Percentiles rank a stretch among this genome's conserved stretches.
Conservation (phyloP, 139 green algal genomes). For the Gonium pectorale region DNA sequence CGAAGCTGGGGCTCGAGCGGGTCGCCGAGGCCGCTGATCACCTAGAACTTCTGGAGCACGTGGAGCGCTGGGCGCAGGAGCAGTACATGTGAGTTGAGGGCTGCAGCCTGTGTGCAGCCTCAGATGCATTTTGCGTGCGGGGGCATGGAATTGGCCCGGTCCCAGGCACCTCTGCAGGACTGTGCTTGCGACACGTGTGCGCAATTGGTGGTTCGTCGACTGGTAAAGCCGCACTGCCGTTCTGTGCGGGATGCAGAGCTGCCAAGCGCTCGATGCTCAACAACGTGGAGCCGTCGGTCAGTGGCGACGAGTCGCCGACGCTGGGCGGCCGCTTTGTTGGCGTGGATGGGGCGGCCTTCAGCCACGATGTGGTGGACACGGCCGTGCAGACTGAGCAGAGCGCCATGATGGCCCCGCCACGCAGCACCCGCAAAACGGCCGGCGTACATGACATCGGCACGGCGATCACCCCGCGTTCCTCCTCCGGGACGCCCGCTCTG, state of each 20-base stretch:
- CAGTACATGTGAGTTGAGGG: slow-evolving; percentile 2
- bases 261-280: background rate
- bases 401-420: too few species aligned
- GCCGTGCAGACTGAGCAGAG: slow-evolving; percentile 31
- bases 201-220: too few species aligned
- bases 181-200: too few species aligned
- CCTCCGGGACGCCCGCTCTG: too few species aligned
- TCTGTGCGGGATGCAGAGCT: background rate
- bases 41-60: background rate
- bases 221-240: background rate
- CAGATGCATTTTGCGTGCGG: background rate
- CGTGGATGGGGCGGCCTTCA: background rate
- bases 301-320: background rate
- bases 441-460: too few species aligned
- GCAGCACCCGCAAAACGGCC: too few species aligned
- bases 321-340: background rate
- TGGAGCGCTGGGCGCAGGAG: slow-evolving; percentile 15
- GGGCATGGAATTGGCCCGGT: background rate
- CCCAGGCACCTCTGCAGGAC: background rate
- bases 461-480: too few species aligned
- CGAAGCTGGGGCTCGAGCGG: background rate
- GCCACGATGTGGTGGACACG: background rate
- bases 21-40: background rate
- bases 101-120: background rate
- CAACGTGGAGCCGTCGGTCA: background rate